phyloP scores from a whole-genome alignment of 768 basidiomycete species.

The Steccherinum ochraceum region DNA sequence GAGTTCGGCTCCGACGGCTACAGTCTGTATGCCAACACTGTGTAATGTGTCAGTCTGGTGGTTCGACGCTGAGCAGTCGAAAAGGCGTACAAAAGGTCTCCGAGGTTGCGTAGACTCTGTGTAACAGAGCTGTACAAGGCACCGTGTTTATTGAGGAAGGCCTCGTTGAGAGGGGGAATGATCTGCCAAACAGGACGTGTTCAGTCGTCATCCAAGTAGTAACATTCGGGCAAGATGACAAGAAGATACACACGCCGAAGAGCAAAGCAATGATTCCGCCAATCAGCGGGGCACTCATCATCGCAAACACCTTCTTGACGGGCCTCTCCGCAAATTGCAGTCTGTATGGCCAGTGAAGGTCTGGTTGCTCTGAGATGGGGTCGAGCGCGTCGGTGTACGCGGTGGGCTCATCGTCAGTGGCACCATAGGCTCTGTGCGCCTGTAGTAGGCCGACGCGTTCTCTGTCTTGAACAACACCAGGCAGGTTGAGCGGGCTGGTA shows the following conservation, averaged over 20 bases:
- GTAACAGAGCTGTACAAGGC: slow-evolving; percentile 20
- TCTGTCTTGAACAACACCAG: slow-evolving; percentile 17
- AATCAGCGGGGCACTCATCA: slow-evolving; percentile 22
- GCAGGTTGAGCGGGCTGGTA: slow-evolving; percentile 11
- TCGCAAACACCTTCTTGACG: slow-evolving; percentile 9
- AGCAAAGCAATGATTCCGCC: slow-evolving; percentile 21
- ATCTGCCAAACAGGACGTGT: slow-evolving; percentile 10
- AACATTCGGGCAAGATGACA: not conserved
- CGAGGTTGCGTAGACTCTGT: slow-evolving; percentile 18
- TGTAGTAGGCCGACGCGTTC: slow-evolving; percentile 22
- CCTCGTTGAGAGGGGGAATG: slow-evolving; percentile 14
- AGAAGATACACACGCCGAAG: slow-evolving; percentile 15
- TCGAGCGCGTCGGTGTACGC: slow-evolving; percentile 11
- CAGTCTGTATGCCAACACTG: slow-evolving; percentile 23
- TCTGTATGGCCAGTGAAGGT: slow-evolving; percentile 18
- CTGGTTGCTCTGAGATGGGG: slow-evolving; percentile 17
- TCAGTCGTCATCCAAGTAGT: not conserved
- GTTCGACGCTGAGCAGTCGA: not conserved
- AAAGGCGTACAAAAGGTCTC: slow-evolving; percentile 20
- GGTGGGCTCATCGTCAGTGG: not conserved
- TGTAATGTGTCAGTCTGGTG: not conserved
- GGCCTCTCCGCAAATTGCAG: slow-evolving; percentile 15
- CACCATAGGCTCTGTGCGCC: slow-evolving; percentile 13
- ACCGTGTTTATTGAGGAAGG: slow-evolving; percentile 16
- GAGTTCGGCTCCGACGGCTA: slow-evolving; percentile 23